phyloP scores from a whole-genome alignment of 306 rosid genomes.

The Glycine latifolia region DNA sequence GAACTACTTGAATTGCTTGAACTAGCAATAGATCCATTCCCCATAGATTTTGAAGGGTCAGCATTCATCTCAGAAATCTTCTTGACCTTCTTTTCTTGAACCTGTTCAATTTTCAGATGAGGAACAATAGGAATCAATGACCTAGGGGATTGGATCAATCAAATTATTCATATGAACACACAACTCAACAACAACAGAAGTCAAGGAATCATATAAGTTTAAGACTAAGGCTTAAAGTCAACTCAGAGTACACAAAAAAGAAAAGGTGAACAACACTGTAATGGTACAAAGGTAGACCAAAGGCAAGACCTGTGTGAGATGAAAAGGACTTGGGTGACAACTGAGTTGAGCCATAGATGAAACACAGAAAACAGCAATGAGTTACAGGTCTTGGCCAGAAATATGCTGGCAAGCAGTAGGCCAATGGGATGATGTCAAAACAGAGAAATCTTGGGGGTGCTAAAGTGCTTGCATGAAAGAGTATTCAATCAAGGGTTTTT shows the following conservation, averaged over 20 bases:
- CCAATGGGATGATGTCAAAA: background rate
- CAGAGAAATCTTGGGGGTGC: background rate
- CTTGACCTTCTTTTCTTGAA: conserved; percentile 97
- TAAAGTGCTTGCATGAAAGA: background rate
- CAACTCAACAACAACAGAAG: background rate
- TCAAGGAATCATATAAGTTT: background rate
- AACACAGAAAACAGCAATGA: background rate
- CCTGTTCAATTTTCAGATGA: conserved; percentile 62
- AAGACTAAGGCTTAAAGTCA: background rate
- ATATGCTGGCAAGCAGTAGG: background rate
- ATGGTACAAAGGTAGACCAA: background rate
- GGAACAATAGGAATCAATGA: conserved; percentile 8
- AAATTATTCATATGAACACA: conserved; percentile 10
- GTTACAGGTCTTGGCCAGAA: background rate
- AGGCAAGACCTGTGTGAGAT: background rate
- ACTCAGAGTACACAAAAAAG: background rate
- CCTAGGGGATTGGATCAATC: conserved; percentile 31
- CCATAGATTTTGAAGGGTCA: conserved; percentile 76
- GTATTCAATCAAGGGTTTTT: background rate
- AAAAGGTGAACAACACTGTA: conserved; percentile 9
- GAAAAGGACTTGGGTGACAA: background rate
- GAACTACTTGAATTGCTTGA: conserved; percentile 78
- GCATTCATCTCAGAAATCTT: conserved; percentile 87
- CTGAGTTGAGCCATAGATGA: background rate
- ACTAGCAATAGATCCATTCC: conserved; percentile 83